These are phyloP conservation scores for Fusarium hainanense DNA, from an alignment of 2,329 filamentous ascomycete species.

Conservation along the genomic window DNA sequence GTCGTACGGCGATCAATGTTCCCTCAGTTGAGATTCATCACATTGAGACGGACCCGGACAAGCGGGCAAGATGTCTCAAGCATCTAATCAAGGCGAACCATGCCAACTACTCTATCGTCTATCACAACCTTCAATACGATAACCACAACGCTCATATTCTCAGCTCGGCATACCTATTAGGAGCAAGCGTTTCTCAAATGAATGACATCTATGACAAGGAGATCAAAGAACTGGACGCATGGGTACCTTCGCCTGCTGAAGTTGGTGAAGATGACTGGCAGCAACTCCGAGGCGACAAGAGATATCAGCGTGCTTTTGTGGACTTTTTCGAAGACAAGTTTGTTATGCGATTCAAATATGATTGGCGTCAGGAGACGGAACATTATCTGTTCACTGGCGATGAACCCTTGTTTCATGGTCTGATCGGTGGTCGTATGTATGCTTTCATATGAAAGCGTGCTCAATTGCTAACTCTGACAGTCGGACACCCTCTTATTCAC, in stretches of 20 bases:
- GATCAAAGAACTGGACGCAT: constrained; percentile 77
- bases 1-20: constrained; percentile 62
- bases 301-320: constrained; percentile 88
- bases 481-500: constrained; percentile 93
- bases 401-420: constrained; percentile 81
- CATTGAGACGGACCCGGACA: constrained; percentile 83
- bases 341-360: constrained; percentile 76
- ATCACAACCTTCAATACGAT: constrained; percentile 77
- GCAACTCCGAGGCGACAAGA: constrained; percentile 80
- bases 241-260: constrained; percentile 86
- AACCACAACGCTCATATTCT: constrained; percentile 89
- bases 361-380: constrained; percentile 82
- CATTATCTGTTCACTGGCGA: constrained; percentile 81
- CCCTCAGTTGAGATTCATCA: constrained; percentile 78
- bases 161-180: constrained; percentile 85
- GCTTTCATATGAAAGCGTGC: not conserved
- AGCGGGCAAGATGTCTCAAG: constrained; percentile 84
- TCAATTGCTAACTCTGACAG: constrained; percentile 56
- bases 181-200: constrained; percentile 77
- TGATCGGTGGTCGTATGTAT: constrained; percentile 79
- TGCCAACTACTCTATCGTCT: constrained; percentile 86
- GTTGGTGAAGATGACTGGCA: constrained; percentile 87
- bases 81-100: constrained; percentile 93
- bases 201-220: constrained; percentile 85
- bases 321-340: constrained; percentile 97